Conservation (phyloP, 1,284 basidiomycete species). For the Amylostereum chailletii region DNA sequence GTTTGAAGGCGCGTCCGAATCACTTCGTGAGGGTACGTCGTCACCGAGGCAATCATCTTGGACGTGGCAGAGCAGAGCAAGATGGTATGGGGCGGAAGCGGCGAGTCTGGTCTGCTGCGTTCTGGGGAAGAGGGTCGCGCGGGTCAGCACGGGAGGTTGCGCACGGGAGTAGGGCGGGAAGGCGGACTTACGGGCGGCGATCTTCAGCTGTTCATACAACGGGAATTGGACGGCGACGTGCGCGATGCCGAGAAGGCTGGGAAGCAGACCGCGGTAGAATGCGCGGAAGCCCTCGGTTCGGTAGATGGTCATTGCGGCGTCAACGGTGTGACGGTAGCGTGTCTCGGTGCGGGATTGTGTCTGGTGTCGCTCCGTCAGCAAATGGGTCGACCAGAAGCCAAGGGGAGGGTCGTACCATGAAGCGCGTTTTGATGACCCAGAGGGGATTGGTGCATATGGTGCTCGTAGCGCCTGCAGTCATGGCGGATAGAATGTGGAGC, state of each 20-base stretch:
- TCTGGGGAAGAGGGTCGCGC: slow-evolving; percentile 6
- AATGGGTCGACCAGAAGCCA: slow-evolving; percentile 2
- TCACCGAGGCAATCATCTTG: slow-evolving; percentile 91
- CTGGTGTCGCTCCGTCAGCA: slow-evolving; percentile 25
- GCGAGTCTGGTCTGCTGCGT: slow-evolving; percentile 42
- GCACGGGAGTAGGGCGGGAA: background rate
- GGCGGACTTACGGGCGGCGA: slow-evolving; percentile 62
- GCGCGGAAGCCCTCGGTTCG: slow-evolving; percentile 75
- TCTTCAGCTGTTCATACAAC: slow-evolving; percentile 87
- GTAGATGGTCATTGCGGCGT: slow-evolving; percentile 83
- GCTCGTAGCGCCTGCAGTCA: slow-evolving; percentile 86
- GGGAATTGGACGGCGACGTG: slow-evolving; percentile 96
- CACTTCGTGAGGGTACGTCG: slow-evolving; percentile 95
- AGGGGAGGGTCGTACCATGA: slow-evolving; percentile 70
- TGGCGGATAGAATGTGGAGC: slow-evolving; percentile 85
- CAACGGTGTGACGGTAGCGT: slow-evolving; percentile 79
- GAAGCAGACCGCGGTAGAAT: slow-evolving; percentile 88
- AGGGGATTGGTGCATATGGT: slow-evolving; percentile 89
- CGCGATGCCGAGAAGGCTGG: slow-evolving; percentile 81
- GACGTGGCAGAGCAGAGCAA: slow-evolving; percentile 81
- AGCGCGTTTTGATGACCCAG: slow-evolving; percentile 96
- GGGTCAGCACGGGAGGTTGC: background rate
- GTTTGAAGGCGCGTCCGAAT: slow-evolving; percentile 89
- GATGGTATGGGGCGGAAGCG: slow-evolving; percentile 63
- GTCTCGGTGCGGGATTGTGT: slow-evolving; percentile 70